Base-by-base conservation (phyloP, 192 early-diverging fungal species). In the Backusella liffmaniae region DNA sequence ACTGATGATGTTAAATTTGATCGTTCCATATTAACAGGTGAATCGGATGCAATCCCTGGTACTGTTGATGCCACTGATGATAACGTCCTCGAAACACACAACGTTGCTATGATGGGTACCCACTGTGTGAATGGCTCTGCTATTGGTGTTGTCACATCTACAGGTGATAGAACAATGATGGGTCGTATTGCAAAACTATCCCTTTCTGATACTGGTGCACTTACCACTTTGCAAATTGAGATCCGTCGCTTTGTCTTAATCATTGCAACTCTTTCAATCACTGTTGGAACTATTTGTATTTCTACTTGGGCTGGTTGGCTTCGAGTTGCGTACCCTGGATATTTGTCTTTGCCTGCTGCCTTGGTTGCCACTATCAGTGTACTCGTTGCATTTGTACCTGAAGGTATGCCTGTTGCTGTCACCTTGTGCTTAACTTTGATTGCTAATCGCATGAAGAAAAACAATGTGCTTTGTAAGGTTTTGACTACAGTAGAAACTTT, bases 401-500 rank as follows among this genome's bases (percentile, higher is more conserved):
- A 91, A 71, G 91, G 79, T 44, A 80, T 98, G 83, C 95, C 96
- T 30, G 89, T 94, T 56, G 85, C 86, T 42, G 86, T 98, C 26
- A 90, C 95, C 15, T 82, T 95, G 74, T 87, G 91, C 13, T 85
- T 96, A 26, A 88, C 92, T 5, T 79, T 94, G 51, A 90, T 95
- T 53, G 94, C 95, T n/a, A 88, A 89, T 51, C 86, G 91, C 16
- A 93, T 95, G 92, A 88, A 90, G 66, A 79, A 86, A 39, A 84
- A 84, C 67, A 90, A 90, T 34, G 89, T 96, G 51, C 84, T 96
- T 32, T 88, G 92, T 56, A 95, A 96, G 80, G 90, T 92, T 35
- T 84, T 98, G 32, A 88, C 91, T 34, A 92, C 92, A 1, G 90
- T 98, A 73, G 95, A 98, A 83, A 95, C 95, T 4, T 86, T 98